A percentile compares a stretch with the other conserved stretches of the same genome.
phyloP scores from a whole-genome alignment of 176 grass and related monocot species.

The Dactylis glomerata region DNA sequence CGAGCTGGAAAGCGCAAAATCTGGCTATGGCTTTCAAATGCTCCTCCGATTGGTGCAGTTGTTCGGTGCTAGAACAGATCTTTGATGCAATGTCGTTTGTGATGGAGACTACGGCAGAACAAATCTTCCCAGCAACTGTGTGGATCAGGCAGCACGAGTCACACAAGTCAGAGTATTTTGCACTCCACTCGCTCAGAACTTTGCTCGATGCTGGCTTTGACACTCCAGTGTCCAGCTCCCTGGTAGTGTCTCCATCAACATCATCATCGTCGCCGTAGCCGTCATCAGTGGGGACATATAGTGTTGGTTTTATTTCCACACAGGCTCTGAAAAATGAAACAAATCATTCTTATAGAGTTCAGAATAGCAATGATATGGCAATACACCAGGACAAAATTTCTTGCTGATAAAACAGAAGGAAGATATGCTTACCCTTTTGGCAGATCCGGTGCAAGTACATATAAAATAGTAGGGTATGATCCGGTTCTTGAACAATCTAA shows the following conservation, averaged over 20 bases:
- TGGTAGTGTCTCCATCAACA: slow-evolving; percentile 11
- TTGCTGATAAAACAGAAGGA: neutral
- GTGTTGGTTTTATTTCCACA: slow-evolving; percentile 76
- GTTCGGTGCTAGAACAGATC: slow-evolving; percentile 37
- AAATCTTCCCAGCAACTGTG: slow-evolving; percentile 46
- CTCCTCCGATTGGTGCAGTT: slow-evolving; percentile 4
- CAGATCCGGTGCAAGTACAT: slow-evolving; percentile 74
- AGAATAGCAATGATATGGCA: slow-evolving; percentile 1
- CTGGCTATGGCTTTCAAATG: slow-evolving; percentile 49
- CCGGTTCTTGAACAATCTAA: slow-evolving; percentile 31
- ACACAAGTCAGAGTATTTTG: slow-evolving; percentile 33
- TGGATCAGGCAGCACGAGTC: slow-evolving; percentile 55
- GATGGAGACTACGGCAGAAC: slow-evolving; percentile 60
- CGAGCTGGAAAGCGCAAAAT: slow-evolving; percentile 50
- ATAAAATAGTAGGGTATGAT: slow-evolving; percentile 57
- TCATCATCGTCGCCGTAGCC: neutral
- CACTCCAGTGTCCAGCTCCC: slow-evolving; percentile 19
- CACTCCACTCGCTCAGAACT: slow-evolving; percentile 25
- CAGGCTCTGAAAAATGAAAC: slow-evolving; percentile 49
- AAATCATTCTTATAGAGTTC: neutral
- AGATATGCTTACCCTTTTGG: slow-evolving; percentile 72
- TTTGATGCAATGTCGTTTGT: slow-evolving; percentile 47
- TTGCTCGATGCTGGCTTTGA: slow-evolving; percentile 23
- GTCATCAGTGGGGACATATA: slow-evolving; percentile 42
- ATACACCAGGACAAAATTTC: slow-evolving; percentile 12